phyloP scores from a whole-genome alignment of 2,329 filamentous ascomycete species.

The Sporothrix luriei region DNA sequence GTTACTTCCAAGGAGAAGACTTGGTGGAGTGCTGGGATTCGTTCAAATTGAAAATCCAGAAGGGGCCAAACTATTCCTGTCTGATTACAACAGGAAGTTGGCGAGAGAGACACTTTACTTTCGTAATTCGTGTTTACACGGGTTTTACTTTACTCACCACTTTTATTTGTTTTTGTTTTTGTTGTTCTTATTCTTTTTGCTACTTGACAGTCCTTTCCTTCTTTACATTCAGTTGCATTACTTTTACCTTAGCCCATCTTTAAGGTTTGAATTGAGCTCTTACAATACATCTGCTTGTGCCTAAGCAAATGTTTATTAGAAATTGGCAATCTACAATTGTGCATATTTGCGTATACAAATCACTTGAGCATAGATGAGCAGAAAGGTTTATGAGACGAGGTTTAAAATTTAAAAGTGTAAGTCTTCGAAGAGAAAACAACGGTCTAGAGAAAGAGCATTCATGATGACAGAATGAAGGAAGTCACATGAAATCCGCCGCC shows the following conservation, averaged over 20 bases:
- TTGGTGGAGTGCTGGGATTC: too few species aligned
- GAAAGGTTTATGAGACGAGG: not conserved
- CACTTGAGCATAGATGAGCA: not conserved
- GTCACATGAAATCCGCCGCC: not conserved
- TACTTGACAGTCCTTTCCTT: not conserved
- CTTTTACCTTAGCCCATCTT: not conserved
- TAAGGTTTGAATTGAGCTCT: not conserved
- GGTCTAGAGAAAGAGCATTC: not conserved
- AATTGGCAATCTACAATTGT: too few species aligned
- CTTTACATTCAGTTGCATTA: not conserved
- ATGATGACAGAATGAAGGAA: not conserved
- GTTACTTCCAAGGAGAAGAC: not conserved
- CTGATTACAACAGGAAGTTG: not conserved
- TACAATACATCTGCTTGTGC: too few species aligned
- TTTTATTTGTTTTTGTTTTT: not conserved
- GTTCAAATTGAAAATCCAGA: not conserved
- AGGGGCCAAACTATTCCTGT: not conserved
- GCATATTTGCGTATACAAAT: not conserved
- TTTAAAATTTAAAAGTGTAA: not conserved
- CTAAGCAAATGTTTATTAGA: too few species aligned
- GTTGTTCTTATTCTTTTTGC: not conserved
- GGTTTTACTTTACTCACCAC: slow-evolving; percentile 16
- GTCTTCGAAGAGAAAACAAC: not conserved
- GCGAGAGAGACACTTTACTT: not conserved
- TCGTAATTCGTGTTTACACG: slow-evolving; percentile 12